These are phyloP conservation scores for Venturiaceae sp. DNA, from an alignment of 2,329 filamentous ascomycete genomes.

Conservation along the genomic window DNA sequence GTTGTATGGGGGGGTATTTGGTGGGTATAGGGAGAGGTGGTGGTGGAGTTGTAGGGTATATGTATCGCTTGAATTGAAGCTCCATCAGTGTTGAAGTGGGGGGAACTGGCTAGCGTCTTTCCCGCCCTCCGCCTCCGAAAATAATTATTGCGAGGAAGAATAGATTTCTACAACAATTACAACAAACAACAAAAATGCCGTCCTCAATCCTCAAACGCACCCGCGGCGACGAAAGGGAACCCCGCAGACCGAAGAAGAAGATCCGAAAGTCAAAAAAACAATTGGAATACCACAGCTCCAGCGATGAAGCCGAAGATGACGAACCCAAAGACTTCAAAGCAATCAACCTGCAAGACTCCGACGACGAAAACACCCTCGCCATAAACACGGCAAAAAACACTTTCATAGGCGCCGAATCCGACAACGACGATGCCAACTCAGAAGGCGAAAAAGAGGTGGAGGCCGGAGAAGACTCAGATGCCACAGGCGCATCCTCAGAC, in stretches of 20 bases:
- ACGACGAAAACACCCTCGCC: slow-evolving; percentile 23
- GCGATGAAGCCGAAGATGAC: slow-evolving; percentile 41
- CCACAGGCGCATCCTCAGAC: slow-evolving; percentile 18
- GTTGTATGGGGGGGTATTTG: neutral
- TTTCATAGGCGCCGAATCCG: neutral
- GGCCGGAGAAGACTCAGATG: slow-evolving; percentile 30
- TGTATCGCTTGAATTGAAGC: neutral
- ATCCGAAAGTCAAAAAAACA: slow-evolving; percentile 53
- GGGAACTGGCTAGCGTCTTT: neutral
- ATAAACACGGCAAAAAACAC: slow-evolving; percentile 3
- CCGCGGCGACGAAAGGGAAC: slow-evolving; percentile 43
- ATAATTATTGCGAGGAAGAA: neutral
- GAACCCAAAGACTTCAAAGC: slow-evolving; percentile 21
- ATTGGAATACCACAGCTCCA: slow-evolving; percentile 53
- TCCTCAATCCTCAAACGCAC: slow-evolving; percentile 40
- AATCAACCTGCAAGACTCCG: slow-evolving; percentile 27
- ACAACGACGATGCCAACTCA: slow-evolving; percentile 14
- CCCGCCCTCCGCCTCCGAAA: neutral
- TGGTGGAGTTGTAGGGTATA: neutral
- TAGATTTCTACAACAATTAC: neutral
- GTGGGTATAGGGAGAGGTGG: neutral
- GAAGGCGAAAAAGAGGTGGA: slow-evolving; percentile 20
- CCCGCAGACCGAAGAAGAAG: slow-evolving; percentile 2
- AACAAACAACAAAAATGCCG: slow-evolving; percentile 9
- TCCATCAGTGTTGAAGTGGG: neutral